Base-by-base conservation (phyloP, 2,329 filamentous ascomycete species). In the Bipolaris oryzae region DNA sequence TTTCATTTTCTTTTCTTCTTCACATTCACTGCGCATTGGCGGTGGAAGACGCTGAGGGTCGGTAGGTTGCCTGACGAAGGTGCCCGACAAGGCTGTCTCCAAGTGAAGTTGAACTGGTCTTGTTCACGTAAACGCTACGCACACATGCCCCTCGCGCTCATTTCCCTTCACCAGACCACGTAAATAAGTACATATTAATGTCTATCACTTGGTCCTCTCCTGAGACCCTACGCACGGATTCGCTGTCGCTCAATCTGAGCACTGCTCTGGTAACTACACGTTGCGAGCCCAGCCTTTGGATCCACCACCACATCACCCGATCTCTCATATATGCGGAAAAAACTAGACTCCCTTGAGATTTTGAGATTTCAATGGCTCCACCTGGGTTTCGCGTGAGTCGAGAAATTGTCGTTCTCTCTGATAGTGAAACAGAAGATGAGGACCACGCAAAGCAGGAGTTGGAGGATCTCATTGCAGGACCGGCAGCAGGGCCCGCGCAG, bases 401-500 rank as follows among this genome's bases (percentile, higher is more conserved):
- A 47, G 52, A 70, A 38, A 42, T 69, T 3, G 54, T 73, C 16
- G 58, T 74, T 10, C 38, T 53, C 20, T 69, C 65, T 6, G 70
- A 72, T 43, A 61, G 62, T 45, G 69, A 69, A 20, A 49, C 64
- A 10, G 66, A 66, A 47, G 44, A 45, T 16, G 44, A 23, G 33
- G 31, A 3, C 21, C 23, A 28, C 21, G 20, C 55, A 25, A 45
- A 47, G 3, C 37, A 58, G 11, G 57, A 53, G 10, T 13, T 57
- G 7, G 55, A 39, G 13, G 49, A 45, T 23, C 53, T 44, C 18
- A 58, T 60, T 35, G 61, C 53, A 39, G 52, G 34, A 18, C 50
- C 34, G 18, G 34, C 38, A 21, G 44, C 20, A 43, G 53, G 54
- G 5, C 37, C 37, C 25, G 31, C 28, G 18, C 50, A 54, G 20